Conservation (phyloP, 108 stramenopile genomes). For the Cylindrotheca fusiformis region DNA sequence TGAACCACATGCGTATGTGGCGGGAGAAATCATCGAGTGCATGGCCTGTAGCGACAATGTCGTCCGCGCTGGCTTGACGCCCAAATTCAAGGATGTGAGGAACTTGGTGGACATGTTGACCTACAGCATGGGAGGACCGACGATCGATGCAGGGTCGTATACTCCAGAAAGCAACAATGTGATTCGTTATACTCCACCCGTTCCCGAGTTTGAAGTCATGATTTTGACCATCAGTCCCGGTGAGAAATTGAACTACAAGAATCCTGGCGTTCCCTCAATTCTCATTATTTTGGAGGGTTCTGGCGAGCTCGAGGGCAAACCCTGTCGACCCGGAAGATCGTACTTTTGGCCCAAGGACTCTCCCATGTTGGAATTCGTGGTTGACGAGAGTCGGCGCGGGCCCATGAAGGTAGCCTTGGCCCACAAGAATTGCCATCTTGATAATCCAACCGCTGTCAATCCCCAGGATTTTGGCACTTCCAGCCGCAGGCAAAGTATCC, state of each 20-base stretch:
- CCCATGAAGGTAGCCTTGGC: constrained; percentile 74
- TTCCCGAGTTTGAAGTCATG: constrained; percentile 80
- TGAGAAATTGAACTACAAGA: constrained; percentile 41
- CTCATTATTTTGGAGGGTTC: constrained; percentile 75
- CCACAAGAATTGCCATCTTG: constrained; percentile 60
- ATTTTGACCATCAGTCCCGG: constrained; percentile 67
- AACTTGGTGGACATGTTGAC: constrained; percentile 95
- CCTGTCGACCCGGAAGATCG: constrained; percentile 61
- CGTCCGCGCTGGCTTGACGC: constrained; percentile 97
- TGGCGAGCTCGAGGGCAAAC: constrained; percentile 60
- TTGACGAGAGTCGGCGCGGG: constrained; percentile 49
- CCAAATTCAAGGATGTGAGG: constrained; percentile 97
- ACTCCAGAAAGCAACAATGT: constrained; percentile 36
- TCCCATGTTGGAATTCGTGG: constrained; percentile 44
- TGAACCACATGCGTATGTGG: constrained; percentile 95
- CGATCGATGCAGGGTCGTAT: constrained; percentile 71
- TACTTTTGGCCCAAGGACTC: constrained; percentile 57
- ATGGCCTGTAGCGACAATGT: constrained; percentile 99
- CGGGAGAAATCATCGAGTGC: constrained; percentile 95
- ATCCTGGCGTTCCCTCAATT: constrained; percentile 53
- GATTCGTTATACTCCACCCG: constrained; percentile 78
- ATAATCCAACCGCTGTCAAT: constrained; percentile 50
- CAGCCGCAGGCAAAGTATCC: constrained; percentile 20
- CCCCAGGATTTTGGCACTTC: constrained; percentile 27
- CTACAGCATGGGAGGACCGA: constrained; percentile 68